Conservation (phyloP, 768 basidiomycete genomes). For the Mycena venus region DNA sequence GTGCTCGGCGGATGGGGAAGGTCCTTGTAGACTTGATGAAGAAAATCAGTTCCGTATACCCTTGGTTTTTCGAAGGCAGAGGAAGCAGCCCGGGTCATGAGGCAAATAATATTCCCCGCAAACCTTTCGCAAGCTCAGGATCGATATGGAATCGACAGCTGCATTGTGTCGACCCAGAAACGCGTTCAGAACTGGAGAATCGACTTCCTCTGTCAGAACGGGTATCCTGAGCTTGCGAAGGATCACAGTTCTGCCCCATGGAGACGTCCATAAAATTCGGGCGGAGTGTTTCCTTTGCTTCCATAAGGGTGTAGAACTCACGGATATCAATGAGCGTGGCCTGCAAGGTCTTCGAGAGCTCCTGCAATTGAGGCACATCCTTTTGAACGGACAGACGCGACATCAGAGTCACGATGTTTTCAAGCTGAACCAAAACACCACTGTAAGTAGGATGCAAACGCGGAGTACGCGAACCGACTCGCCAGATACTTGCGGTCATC, state of each 20-base stretch:
- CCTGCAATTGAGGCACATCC: constrained; percentile 29
- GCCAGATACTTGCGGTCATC: constrained; percentile 76
- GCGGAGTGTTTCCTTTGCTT: not conserved
- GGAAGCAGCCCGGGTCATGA: not conserved
- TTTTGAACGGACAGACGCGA: constrained; percentile 56
- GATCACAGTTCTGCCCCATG: not conserved
- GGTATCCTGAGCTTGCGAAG: not conserved
- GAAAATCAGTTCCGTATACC: constrained; percentile 15
- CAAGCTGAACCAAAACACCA: constrained; percentile 62
- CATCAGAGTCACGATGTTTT: constrained; percentile 72
- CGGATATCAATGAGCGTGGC: constrained; percentile 66
- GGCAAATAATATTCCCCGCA: not conserved
- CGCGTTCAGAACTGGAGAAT: too few species aligned
- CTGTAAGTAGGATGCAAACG: not conserved
- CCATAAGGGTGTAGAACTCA: constrained; percentile 50
- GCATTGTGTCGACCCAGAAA: too few species aligned
- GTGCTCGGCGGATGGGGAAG: constrained; percentile 80
- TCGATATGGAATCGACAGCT: too few species aligned
- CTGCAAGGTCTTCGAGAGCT: constrained; percentile 57
- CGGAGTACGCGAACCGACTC: constrained; percentile 37
- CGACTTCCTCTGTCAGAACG: too few species aligned
- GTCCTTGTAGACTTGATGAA: constrained; percentile 79
- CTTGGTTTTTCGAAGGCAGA: constrained; percentile 6
- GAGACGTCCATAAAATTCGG: not conserved
- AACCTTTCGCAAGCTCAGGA: too few species aligned